Conservation (phyloP, 495 filamentous ascomycete genomes). For the Talaromyces borbonicus region DNA sequence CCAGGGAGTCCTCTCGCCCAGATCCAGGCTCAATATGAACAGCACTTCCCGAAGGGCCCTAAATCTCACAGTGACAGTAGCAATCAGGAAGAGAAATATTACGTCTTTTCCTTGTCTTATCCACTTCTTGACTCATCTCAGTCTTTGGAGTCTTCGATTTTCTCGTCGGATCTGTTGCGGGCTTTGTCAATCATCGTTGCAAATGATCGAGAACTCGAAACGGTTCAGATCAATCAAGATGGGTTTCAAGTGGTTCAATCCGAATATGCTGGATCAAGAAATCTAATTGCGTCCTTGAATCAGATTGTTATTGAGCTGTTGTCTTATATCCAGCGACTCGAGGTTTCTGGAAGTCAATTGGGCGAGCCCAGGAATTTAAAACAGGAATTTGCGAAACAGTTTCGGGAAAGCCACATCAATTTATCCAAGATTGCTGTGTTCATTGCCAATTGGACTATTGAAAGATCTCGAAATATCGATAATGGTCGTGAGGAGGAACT, state of each 20-base stretch:
- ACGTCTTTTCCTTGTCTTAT: conserved; percentile 38
- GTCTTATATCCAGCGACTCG: conserved; percentile 28
- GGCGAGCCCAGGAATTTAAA: conserved; percentile 27
- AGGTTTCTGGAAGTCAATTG: conserved; percentile 16
- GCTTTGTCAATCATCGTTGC: conserved; percentile 32
- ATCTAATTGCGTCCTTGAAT: conserved; percentile 27
- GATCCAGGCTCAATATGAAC: conserved; percentile 23
- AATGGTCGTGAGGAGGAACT: conserved; percentile 24
- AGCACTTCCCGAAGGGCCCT: conserved; percentile 20
- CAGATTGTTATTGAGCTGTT: conserved; percentile 37
- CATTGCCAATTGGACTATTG: conserved; percentile 31
- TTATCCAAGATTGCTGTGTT: conserved; percentile 33
- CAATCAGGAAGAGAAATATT: conserved; percentile 33
- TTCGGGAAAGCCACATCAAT: conserved; percentile 32
- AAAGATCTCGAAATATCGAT: conserved; percentile 20
- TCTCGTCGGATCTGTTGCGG: conserved; percentile 36
- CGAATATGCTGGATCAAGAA: conserved; percentile 29
- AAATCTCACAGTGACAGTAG: conserved; percentile 12
- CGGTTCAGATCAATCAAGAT: conserved; percentile 23
- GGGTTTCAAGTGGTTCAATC: conserved; percentile 21
- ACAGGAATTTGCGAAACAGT: conserved; percentile 32
- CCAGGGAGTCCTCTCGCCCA: conserved; percentile 30
- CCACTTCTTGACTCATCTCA: conserved; percentile 25
- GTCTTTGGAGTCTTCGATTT: conserved; percentile 33
- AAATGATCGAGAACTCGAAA: conserved; percentile 32